Evolutionary conservation across 371 early-diverging fungal species (phyloP), one percentile per base, ranked within the genome.

Genomic region (Mortierella sp.): DNA sequence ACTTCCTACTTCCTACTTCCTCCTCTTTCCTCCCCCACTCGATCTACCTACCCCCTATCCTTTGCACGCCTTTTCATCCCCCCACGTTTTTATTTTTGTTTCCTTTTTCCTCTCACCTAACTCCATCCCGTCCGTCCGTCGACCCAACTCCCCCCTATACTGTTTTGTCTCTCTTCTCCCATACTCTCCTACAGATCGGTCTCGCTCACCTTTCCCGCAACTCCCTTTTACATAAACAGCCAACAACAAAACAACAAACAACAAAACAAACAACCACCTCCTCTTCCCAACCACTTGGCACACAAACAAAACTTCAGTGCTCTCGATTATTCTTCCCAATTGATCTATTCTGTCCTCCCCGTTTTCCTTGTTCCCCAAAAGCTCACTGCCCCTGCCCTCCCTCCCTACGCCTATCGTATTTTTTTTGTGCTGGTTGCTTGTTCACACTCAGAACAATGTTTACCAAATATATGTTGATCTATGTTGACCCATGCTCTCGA

Each of bases 381-480:
- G 47, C 55, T 58, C 58, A 4, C 58, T 34, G 31, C 55, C 48
- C 11, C 44, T 16, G 29, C 10, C 24, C 50, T 24, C 50, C 34
- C 16, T 34, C 58, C 29, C 34, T 29, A 34, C 58, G 14, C 34
- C 2, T 53, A n/a, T 29, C 45, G 0, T 6, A 1, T 11, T 53
- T 48, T n/a, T 5, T n/a, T 22, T 53, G n/a, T n/a, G n/a, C n/a
- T n/a, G n/a, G n/a, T n/a, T 29, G 16, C 24, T 58, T 58, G 58
- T 58, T 58, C 34, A 58, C 16, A 58, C 58, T 58, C 58, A 58
- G 58, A 58, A 58, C 34, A 58, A 58, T 58, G 58, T 58, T 58
- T 58, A 58, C 58, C 58, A 58, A 58, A 58, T 58, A 58, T 58
- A 58, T 58, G 58, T 58, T 29, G n/a, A n/a, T n/a, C n/a, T n/a